phyloP scores from a whole-genome alignment of 2,329 filamentous ascomycete genomes.

The Fusarium graminum region DNA sequence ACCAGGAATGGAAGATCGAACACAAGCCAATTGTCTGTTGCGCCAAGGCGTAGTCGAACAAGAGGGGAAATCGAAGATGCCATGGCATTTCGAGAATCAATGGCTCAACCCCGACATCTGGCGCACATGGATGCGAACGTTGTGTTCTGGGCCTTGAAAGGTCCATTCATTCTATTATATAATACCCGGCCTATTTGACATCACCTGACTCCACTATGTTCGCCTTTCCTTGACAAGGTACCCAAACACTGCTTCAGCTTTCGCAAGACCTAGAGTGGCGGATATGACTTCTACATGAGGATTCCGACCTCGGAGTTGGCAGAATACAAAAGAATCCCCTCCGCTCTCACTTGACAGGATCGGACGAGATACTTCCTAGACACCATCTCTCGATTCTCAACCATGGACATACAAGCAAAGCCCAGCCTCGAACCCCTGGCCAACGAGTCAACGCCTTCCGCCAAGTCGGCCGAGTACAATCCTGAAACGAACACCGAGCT shows the following conservation, averaged over 20 bases:
- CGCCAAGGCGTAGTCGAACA: neutral
- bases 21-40: neutral
- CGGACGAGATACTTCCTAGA: too few species aligned
- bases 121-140: too few species aligned
- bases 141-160: neutral
- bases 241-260: neutral
- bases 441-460: constrained; percentile 19
- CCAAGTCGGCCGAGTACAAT: constrained; percentile 50
- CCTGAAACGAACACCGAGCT: constrained; percentile 61
- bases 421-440: neutral
- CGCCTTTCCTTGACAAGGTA: constrained; percentile 34
- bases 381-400: neutral
- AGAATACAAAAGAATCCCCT: neutral
- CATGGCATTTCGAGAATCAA: neutral
- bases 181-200: constrained; percentile 6
- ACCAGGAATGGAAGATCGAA: neutral
- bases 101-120: too few species aligned
- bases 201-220: constrained; percentile 20
- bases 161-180: constrained; percentile 22
- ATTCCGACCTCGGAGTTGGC: neutral
- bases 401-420: constrained; percentile 33
- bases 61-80: too few species aligned
- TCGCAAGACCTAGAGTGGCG: neutral
- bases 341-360: fast-evolving
- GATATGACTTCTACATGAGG: too few species aligned